Conservation (phyloP, 1,139 yeast genomes). For the Pichia cactophila region DNA sequence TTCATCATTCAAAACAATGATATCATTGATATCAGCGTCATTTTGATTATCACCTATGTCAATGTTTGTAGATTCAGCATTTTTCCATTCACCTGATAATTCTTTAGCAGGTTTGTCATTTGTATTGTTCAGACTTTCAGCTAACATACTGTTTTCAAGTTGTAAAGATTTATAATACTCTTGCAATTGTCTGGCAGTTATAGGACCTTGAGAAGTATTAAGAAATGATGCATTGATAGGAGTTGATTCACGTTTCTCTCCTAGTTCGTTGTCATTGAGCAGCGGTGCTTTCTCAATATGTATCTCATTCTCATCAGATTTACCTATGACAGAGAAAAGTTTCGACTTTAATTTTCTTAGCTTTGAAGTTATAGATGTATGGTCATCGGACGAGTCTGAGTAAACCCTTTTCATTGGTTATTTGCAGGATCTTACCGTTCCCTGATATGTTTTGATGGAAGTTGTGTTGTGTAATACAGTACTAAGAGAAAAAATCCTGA, state of each 20-base stretch:
- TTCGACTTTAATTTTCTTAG: conserved; percentile 4
- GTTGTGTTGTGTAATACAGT: background rate
- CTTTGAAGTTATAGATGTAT: conserved; percentile 1
- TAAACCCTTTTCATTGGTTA: conserved; percentile 4
- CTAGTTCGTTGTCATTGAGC: background rate
- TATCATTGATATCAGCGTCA: background rate
- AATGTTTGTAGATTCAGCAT: conserved; percentile 17
- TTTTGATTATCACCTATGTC: background rate
- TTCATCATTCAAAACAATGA: conserved; percentile 7
- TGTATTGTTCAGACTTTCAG: conserved; percentile 10
- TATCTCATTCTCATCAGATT: background rate
- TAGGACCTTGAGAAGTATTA: conserved; percentile 5
- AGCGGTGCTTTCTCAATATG: background rate
- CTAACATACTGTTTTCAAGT: conserved; percentile 17
- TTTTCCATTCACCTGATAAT: background rate
- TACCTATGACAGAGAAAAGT: conserved; percentile 1
- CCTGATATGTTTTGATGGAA: background rate
- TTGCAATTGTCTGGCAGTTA: conserved; percentile 22
- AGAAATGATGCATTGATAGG: conserved; percentile 4
- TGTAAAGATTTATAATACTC: conserved; percentile 23
- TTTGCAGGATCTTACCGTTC: background rate
- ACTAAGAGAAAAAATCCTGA: background rate
- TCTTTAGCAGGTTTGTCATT: background rate
- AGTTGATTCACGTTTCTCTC: background rate
- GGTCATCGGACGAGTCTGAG: background rate